Evolutionary conservation across 139 green algal species (phyloP).

Genomic region (Micromonas pusilla): DNA sequence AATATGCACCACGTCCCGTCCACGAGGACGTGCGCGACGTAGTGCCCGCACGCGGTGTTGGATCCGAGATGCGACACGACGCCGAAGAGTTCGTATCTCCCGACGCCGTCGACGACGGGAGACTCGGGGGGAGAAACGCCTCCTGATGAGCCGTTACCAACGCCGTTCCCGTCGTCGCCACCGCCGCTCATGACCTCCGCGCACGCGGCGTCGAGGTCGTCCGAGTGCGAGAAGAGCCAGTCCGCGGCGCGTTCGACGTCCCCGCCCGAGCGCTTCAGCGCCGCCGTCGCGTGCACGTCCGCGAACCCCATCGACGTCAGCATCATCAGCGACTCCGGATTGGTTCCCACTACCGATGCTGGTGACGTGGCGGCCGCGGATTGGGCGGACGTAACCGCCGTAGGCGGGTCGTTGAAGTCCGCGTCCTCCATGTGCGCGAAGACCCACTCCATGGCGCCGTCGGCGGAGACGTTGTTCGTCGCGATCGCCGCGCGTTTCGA

Average conservation of each 20-base stretch:
- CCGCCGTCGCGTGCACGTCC: background rate
- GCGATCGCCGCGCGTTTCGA: conserved; percentile 65
- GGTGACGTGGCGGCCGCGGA: background rate
- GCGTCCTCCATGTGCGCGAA: conserved; percentile 85
- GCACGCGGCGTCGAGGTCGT: conserved; percentile 59
- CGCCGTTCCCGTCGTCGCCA: background rate
- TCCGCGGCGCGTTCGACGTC: conserved; percentile 77
- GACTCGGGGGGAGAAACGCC: conserved; percentile 90
- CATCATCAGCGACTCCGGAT: conserved; percentile 43
- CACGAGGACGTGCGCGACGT: conserved; percentile 88
- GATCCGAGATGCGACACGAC: conserved; percentile 91
- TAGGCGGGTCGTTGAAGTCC: conserved; percentile 77
- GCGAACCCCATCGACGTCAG: conserved; percentile 80
- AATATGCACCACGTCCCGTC: conserved; percentile 81
- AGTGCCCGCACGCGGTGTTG: conserved; percentile 89
- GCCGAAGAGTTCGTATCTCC: conserved; percentile 74
- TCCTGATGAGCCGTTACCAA: conserved; percentile 72
- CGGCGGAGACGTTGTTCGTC: conserved; percentile 52
- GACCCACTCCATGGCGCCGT: conserved; percentile 86
- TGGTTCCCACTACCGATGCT: background rate
- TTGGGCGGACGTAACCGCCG: background rate
- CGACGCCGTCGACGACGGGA: conserved; percentile 13
- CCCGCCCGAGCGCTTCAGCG: conserved; percentile 49
- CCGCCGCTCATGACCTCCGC: background rate
- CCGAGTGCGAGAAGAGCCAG: conserved; percentile 77